phyloP scores from a whole-genome alignment of 1,284 basidiomycete species.

The Sphagnurus paluster region DNA sequence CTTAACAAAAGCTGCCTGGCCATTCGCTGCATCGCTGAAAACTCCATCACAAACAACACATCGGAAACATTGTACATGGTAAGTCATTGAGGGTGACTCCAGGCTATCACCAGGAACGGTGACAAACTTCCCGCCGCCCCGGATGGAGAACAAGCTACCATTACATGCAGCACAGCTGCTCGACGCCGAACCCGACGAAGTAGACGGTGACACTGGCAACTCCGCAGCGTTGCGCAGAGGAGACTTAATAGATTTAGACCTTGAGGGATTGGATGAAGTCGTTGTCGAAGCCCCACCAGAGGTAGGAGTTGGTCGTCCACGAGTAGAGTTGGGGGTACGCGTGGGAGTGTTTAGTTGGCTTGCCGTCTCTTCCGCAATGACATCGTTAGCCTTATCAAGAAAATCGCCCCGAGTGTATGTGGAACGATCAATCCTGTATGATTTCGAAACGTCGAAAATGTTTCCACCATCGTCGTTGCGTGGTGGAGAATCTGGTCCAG shows the following conservation, averaged over 20 bases:
- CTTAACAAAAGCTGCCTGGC: slow-evolving; percentile 68
- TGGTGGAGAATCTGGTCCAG: slow-evolving; percentile 53
- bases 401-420: slow-evolving; percentile 27
- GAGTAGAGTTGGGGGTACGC: slow-evolving; percentile 25
- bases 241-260: slow-evolving; percentile 4
- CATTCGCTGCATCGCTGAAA: slow-evolving; percentile 61
- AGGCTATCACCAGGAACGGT: slow-evolving; percentile 61
- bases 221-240: neutral
- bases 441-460: slow-evolving; percentile 24
- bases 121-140: slow-evolving; percentile 52
- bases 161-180: slow-evolving; percentile 56
- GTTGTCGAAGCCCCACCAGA: slow-evolving; percentile 5
- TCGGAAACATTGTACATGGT: slow-evolving; percentile 73
- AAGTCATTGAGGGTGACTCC: slow-evolving; percentile 49
- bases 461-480: slow-evolving; percentile 27
- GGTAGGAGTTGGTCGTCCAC: slow-evolving; percentile 15
- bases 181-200: slow-evolving; percentile 19
- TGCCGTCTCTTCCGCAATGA: slow-evolving; percentile 31
- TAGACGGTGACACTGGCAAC: neutral
- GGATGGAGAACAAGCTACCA: slow-evolving; percentile 54
- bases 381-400: slow-evolving; percentile 23
- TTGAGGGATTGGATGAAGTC: neutral
- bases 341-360: slow-evolving; percentile 32
- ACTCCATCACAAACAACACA: slow-evolving; percentile 63
- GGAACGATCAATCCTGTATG: slow-evolving; percentile 17